Conservation (phyloP, 768 basidiomycete species). For the Leccinum olivaceopallidum region DNA sequence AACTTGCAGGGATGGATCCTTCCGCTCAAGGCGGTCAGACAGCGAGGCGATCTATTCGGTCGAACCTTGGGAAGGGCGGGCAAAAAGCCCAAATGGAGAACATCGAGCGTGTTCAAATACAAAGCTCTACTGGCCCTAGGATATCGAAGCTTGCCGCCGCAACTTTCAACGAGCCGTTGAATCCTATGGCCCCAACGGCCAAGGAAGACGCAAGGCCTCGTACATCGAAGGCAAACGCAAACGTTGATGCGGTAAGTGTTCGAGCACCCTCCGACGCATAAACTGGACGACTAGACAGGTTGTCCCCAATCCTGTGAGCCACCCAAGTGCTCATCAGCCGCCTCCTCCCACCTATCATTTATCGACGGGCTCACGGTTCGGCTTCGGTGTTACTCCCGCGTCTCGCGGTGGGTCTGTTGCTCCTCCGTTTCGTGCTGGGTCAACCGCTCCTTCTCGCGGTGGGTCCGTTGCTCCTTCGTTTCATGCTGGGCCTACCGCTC, state of each 20-base stretch:
- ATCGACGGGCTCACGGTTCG: neutral
- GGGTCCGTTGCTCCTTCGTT: neutral
- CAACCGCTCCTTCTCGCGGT: neutral
- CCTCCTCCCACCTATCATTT: neutral
- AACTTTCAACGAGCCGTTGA: too few relatives aligned
- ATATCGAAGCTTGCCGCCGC: too few relatives aligned
- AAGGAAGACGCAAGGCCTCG: too few relatives aligned
- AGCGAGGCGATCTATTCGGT: too few relatives aligned
- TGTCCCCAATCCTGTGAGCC: neutral
- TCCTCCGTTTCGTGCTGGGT: neutral
- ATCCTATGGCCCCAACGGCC: too few relatives aligned
- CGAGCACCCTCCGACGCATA: too few relatives aligned
- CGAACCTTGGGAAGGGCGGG: too few relatives aligned
- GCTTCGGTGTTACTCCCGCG: neutral
- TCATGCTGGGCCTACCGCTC: neutral
- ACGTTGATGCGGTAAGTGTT: neutral
- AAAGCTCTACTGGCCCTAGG: too few relatives aligned
- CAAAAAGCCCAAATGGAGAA: too few relatives aligned
- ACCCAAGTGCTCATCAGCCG: neutral
- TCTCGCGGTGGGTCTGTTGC: neutral
- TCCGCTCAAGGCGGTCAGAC: too few relatives aligned
- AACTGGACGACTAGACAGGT: neutral
- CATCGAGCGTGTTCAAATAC: too few relatives aligned
- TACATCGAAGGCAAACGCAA: neutral
- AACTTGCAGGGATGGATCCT: too few relatives aligned